phyloP scores from a whole-genome alignment of 768 basidiomycete species.

The Macrolepiota albuminosa region DNA sequence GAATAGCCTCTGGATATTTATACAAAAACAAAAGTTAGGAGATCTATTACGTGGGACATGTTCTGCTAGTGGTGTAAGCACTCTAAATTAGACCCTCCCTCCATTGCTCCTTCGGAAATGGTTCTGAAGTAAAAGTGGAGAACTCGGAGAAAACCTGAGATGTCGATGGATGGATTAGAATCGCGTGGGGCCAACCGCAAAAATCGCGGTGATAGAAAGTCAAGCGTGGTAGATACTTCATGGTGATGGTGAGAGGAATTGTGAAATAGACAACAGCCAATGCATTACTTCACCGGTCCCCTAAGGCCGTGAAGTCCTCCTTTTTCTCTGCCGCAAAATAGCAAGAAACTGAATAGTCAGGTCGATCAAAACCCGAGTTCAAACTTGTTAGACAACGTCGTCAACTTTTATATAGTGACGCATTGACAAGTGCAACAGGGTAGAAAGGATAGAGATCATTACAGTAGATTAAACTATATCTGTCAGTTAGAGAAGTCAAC shows the following conservation, averaged over 20 bases:
- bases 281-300: background rate
- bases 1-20: background rate
- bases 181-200: background rate
- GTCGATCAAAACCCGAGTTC: background rate
- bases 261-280: background rate
- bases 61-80: background rate
- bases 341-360: background rate
- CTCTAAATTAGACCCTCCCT: background rate
- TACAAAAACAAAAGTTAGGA: background rate
- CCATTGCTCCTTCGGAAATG: background rate
- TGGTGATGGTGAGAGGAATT: background rate
- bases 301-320: background rate
- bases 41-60: background rate
- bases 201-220: background rate
- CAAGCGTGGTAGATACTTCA: background rate
- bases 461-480: constrained; percentile 6
- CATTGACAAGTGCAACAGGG: background rate
- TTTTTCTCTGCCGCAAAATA: background rate
- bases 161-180: background rate
- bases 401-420: background rate
- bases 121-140: no score
- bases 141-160: background rate
- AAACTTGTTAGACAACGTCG: background rate
- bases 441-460: background rate
- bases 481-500: background rate